Percentiles rank a stretch among this genome's conserved stretches.
phyloP scores from a whole-genome alignment of 2,329 filamentous ascomycete species.

The Beauveria caledonica region DNA sequence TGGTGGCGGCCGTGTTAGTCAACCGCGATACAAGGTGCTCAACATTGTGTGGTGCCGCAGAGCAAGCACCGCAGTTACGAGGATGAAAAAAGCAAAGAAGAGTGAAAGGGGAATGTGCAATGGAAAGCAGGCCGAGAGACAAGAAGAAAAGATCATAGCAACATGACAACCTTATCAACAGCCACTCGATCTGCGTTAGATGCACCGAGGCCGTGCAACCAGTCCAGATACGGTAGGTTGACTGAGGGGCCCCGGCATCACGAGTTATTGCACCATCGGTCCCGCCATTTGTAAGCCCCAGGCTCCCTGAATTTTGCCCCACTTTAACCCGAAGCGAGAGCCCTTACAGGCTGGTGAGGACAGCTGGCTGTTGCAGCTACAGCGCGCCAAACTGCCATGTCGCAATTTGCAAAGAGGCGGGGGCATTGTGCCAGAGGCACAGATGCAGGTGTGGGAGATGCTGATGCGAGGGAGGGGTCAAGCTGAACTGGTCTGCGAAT shows the following conservation, averaged over 20 bases:
- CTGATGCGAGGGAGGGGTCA: conserved; percentile 1
- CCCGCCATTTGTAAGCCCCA: conserved; percentile 36
- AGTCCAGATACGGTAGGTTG: not conserved
- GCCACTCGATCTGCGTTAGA: not conserved
- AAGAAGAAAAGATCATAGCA: not conserved
- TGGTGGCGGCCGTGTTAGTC: conserved; percentile 33
- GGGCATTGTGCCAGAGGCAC: conserved; percentile 11
- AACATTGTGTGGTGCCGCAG: conserved; percentile 1
- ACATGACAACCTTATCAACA: conserved; percentile 8
- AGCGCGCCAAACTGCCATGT: not conserved
- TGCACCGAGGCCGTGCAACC: conserved; percentile 2
- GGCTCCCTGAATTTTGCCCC: conserved; percentile 6
- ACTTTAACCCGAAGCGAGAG: not conserved
- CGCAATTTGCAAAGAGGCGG: conserved; percentile 11
- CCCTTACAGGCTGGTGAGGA: conserved; percentile 2
- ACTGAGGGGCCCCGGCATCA: conserved; percentile 32
- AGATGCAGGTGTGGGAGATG: conserved; percentile 3
- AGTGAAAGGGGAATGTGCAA: not conserved
- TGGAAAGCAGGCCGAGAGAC: not conserved
- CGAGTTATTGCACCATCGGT: conserved; percentile 54
- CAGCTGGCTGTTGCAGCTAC: not conserved
- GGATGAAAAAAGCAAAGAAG: not conserved
- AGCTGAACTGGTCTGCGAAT: not conserved
- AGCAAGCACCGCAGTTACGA: not conserved
- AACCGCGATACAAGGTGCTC: not conserved